These are phyloP conservation scores for Alliaria petiolata DNA, from an alignment of 345 rosid species.

Conservation along the genomic window DNA sequence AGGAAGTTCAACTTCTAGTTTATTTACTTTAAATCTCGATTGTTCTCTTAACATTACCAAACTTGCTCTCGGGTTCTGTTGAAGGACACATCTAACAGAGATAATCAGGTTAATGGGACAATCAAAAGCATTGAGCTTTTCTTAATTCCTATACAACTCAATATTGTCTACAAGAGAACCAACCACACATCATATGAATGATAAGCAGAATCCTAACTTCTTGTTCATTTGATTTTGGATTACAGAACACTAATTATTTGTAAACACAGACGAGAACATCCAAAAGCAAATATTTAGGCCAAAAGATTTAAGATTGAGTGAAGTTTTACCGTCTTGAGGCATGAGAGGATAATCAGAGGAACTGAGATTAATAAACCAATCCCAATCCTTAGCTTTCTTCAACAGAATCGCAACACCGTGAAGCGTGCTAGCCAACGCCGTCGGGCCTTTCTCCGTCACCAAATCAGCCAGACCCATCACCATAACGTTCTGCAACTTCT, in stretches of 20 bases:
- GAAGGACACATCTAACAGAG: neutral
- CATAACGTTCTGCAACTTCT: conserved; percentile 71
- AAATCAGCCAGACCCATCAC: conserved; percentile 78
- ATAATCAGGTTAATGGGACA: neutral
- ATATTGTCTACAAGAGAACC: neutral
- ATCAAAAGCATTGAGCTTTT: neutral
- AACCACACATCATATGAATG: too few relatives aligned
- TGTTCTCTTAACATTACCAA: neutral
- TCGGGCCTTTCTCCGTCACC: conserved; percentile 80
- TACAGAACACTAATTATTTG: neutral
- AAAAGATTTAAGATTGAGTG: neutral
- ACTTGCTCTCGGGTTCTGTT: neutral
- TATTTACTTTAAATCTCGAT: too few relatives aligned
- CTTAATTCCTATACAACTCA: neutral
- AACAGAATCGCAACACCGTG: conserved; percentile 69
- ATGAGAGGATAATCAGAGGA: conserved; percentile 85
- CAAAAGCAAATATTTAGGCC: neutral
- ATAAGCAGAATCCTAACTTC: too few relatives aligned
- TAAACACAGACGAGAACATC: neutral
- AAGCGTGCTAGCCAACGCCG: conserved; percentile 72
- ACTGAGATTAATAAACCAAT: conserved; percentile 88
- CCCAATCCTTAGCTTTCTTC: conserved; percentile 77
- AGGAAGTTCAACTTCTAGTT: neutral
- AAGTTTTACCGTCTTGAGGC: conserved; percentile 76
- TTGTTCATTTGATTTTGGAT: too few relatives aligned